Conservation (phyloP, 2,329 filamentous ascomycete species). For the Aspergillus tamarii region DNA sequence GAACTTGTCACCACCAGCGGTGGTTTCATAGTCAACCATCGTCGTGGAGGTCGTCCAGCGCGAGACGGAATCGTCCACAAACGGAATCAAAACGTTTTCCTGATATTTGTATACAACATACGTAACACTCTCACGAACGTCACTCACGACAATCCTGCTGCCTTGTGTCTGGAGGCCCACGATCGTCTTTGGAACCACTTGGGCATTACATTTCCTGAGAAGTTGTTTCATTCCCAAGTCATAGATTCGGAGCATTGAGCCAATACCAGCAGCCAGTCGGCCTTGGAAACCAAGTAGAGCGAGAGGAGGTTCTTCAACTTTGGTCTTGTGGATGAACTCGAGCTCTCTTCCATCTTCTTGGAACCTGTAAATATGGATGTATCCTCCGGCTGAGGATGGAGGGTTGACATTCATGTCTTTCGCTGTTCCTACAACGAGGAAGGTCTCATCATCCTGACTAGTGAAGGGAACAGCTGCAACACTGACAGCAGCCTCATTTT, state of each 20-base stretch:
- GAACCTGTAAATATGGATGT: slow-evolving; percentile 90
- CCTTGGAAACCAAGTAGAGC: slow-evolving; percentile 95
- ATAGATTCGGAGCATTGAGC: slow-evolving; percentile 80
- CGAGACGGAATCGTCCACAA: slow-evolving; percentile 85
- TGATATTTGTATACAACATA: slow-evolving; percentile 93
- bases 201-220: slow-evolving; percentile 85
- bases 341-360: slow-evolving; percentile 83
- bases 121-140: slow-evolving; percentile 88
- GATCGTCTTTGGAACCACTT: slow-evolving; percentile 80
- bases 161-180: slow-evolving; percentile 87
- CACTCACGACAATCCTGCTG: slow-evolving; percentile 86
- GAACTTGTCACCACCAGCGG: slow-evolving; percentile 95
- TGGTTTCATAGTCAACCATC: slow-evolving; percentile 97
- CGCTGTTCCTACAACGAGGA: slow-evolving; percentile 90
- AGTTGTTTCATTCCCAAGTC: slow-evolving; percentile 92
- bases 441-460: slow-evolving; percentile 84
- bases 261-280: slow-evolving; percentile 81
- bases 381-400: slow-evolving; percentile 74
- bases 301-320: slow-evolving; percentile 83
- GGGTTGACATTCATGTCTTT: slow-evolving; percentile 85
- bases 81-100: slow-evolving; percentile 89
- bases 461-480: slow-evolving; percentile 82
- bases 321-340: slow-evolving; percentile 96
- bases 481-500: slow-evolving; percentile 91
- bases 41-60: slow-evolving; percentile 89